phyloP scores from a whole-genome alignment of 331 rosid genomes.

The Cydonia oblonga region DNA sequence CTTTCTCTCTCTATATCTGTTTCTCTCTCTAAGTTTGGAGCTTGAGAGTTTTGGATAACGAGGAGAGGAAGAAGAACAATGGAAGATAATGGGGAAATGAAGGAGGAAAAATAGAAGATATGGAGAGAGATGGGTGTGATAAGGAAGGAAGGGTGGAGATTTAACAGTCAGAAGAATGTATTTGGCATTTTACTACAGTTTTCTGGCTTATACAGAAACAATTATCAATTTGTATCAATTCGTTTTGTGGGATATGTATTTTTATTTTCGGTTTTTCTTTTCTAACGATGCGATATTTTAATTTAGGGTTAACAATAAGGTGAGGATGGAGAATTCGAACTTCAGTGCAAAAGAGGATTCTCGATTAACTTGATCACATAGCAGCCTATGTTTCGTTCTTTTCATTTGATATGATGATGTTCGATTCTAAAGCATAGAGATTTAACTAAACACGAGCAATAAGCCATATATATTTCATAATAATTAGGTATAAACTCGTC shows the following conservation, averaged over 20 bases:
- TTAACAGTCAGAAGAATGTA: constrained; percentile 41
- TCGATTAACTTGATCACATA: background rate
- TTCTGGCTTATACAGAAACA: constrained; percentile 7
- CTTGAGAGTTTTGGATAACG: constrained; percentile 36
- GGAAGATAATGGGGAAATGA: background rate
- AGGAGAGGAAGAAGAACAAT: background rate
- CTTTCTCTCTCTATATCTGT: background rate
- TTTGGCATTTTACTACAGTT: constrained; percentile 37
- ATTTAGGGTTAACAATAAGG: background rate
- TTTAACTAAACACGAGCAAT: no score
- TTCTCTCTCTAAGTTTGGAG: constrained; percentile 6
- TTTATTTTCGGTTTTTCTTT: background rate
- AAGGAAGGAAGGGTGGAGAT: constrained; percentile 99
- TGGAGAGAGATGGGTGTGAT: constrained; percentile 50
- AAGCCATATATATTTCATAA: background rate
- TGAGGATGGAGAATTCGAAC: background rate
- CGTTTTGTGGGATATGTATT: background rate
- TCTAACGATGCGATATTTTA: background rate
- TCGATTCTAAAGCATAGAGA: no score
- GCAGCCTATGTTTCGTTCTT: background rate
- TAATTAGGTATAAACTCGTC: background rate
- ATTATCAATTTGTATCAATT: constrained; percentile 14
- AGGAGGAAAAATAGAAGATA: constrained; percentile 12
- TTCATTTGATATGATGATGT: no score
- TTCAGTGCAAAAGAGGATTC: no score